Conservation (phyloP, 768 basidiomycete genomes). For the Amanita rimosa region DNA sequence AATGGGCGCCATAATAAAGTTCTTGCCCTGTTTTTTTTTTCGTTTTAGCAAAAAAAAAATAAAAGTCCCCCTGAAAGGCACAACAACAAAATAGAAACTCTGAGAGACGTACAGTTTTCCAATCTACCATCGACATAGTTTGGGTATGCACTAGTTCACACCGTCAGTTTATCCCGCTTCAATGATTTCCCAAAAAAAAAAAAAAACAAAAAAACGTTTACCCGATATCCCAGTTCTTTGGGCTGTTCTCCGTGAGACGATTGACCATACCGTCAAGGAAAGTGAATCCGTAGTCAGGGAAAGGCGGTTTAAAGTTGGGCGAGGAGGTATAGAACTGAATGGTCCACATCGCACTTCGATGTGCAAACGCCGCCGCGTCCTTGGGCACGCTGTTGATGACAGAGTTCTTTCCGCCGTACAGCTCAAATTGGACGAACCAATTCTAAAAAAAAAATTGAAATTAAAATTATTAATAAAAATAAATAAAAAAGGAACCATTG, state of each 20-base stretch:
- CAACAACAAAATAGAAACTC: not conserved
- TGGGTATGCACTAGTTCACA: slow-evolving; percentile 17
- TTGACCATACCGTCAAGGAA: slow-evolving; percentile 28
- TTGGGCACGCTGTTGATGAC: slow-evolving; percentile 25
- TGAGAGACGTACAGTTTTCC: slow-evolving; percentile 20
- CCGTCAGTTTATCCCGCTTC: slow-evolving; percentile 5
- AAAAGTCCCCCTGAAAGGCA: slow-evolving; percentile 6
- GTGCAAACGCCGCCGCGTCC: slow-evolving; percentile 26
- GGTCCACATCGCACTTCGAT: slow-evolving; percentile 25
- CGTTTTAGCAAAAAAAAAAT: too few species aligned
- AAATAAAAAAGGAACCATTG: too few species aligned
- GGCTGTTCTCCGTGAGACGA: slow-evolving; percentile 23
- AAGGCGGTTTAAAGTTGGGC: slow-evolving; percentile 21
- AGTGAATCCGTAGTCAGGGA: slow-evolving; percentile 25
- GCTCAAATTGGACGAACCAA: slow-evolving; percentile 26
- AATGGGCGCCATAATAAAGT: slow-evolving; percentile 21
- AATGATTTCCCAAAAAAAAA: too few species aligned
- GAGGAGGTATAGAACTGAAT: slow-evolving; percentile 37
- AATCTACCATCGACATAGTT: slow-evolving; percentile 29
- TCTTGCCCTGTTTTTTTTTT: slow-evolving; percentile 20
- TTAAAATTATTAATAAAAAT: too few species aligned
- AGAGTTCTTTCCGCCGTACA: slow-evolving; percentile 28
- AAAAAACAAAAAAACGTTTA: too few species aligned
- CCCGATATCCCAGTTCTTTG: slow-evolving; percentile 28
- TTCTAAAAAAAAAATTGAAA: slow-evolving; percentile 8